Conservation (phyloP, 1,284 basidiomycete species). For the Coniophora puteana region DNA sequence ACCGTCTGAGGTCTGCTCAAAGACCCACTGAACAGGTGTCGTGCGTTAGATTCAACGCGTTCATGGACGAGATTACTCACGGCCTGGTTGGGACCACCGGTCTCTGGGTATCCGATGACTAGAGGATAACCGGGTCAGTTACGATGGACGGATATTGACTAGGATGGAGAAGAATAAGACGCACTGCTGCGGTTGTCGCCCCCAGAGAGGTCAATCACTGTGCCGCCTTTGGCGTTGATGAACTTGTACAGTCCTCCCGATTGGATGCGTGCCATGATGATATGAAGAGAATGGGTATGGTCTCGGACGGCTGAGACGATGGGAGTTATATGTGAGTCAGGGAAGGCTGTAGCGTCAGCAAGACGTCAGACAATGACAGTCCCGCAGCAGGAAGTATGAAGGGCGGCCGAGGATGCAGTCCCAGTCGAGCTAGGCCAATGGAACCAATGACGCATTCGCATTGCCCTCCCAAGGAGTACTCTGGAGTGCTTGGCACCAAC, state of each 20-base stretch:
- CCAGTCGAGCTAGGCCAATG: too few species aligned
- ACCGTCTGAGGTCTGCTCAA: constrained; percentile 35
- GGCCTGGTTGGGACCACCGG: constrained; percentile 46
- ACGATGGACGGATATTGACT: neutral
- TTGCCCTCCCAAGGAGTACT: too few species aligned
- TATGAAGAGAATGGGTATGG: too few species aligned
- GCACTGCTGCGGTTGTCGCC: constrained; percentile 41
- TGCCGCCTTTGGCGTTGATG: constrained; percentile 45
- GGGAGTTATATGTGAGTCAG: too few species aligned
- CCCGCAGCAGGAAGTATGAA: too few species aligned
- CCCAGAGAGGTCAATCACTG: constrained; percentile 53
- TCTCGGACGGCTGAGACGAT: too few species aligned
- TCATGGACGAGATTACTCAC: constrained; percentile 23
- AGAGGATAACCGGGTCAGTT: neutral
- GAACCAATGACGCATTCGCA: too few species aligned
- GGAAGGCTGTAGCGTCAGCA: too few species aligned
- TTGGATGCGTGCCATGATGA: constrained; percentile 19
- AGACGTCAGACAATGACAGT: too few species aligned
- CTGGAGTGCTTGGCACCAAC: too few species aligned
- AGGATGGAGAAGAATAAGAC: constrained; percentile 11
- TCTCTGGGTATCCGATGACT: constrained; percentile 48
- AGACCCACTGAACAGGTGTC: constrained; percentile 39
- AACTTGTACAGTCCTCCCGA: constrained; percentile 36
- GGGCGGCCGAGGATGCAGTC: too few species aligned
- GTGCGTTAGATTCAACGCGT: neutral